Base-by-base conservation (phyloP, 2,329 filamentous ascomycete species). In the Colletotrichum phormii region DNA sequence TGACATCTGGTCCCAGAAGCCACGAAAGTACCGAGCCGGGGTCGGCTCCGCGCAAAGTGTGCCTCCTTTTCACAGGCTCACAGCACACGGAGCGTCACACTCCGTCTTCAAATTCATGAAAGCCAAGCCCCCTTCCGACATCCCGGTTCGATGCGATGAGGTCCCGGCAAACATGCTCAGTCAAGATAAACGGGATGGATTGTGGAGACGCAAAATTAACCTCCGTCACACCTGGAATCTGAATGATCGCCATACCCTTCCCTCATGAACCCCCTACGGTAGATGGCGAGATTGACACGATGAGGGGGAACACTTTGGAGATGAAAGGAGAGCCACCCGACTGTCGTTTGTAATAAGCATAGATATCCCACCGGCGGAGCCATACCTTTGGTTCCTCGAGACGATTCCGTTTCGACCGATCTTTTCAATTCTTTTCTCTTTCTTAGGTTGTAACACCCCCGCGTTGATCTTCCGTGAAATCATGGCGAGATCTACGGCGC, bases 401-500 rank as follows among this genome's bases (percentile, higher is more conserved):
- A 57, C 46, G 18, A 49, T 26, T 26, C 26, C 7, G 13, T 35
- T 42, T 26, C 65, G 64, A 33, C 46, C 26, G 26, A 60, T 60
- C 57, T 49, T 49, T 11, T 5, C 46, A 13, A 18, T 31, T 54
- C 22, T 64, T 46, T 22, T 11, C 18, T 53, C 29, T 6, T 24
- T 58, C 49, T 61, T 29, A 29, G 26, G 26, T 29, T 46, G 13
- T 35, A 26, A 8, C 42, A 53, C 22, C 13, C 60, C 60, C 26
- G 68, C 35, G 60, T 29, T 37, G 60, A 60, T 61, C 66, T 64
- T 61, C 18, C 35, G 66, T 61, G 29, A 58, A 22, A 61, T 49
- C 35, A 72, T 72, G 70, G 35, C 60, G 54, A 72, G 55, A 31
- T 72, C 54, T 22, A 70, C 54, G 60, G 59, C 65, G 60, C 54